Percentiles rank a stretch among this genome's conserved stretches.
These are phyloP conservation scores for Torulaspora franciscae DNA, from an alignment of 805 yeast genomes.

Conservation along the genomic window DNA sequence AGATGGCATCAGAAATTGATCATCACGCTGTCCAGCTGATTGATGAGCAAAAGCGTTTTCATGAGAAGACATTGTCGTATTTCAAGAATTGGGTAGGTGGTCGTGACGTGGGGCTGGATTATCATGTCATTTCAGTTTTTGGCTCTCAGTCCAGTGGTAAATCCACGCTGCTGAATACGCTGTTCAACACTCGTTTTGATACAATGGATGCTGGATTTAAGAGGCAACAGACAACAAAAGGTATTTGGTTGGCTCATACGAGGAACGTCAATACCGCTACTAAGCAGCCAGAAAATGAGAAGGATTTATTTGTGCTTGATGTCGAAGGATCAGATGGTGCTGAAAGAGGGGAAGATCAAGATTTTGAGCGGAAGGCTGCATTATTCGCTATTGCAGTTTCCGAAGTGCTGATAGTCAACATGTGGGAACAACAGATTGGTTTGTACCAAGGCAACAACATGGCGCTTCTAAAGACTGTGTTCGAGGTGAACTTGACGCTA, in stretches of 20 bases:
- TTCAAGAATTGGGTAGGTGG: slow-evolving; percentile 23
- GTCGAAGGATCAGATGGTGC: slow-evolving; percentile 99
- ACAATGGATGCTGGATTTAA: slow-evolving; percentile 78
- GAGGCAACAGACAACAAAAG: slow-evolving; percentile 88
- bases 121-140: slow-evolving; percentile 91
- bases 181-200: slow-evolving; percentile 83
- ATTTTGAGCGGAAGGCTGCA: slow-evolving; percentile 94
- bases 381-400: slow-evolving; percentile 89
- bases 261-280: slow-evolving; percentile 34
- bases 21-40: slow-evolving; percentile 46
- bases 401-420: slow-evolving; percentile 83
- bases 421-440: slow-evolving; percentile 98
- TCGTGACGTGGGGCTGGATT: slow-evolving; percentile 55
- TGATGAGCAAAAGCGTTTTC: slow-evolving; percentile 48
- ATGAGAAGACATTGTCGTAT: slow-evolving; percentile 23
- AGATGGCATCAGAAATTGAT: background rate
- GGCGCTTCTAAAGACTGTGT: slow-evolving; percentile 91
- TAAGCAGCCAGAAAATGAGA: slow-evolving; percentile 10
- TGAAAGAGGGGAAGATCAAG: slow-evolving; percentile 97
- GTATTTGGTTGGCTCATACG: slow-evolving; percentile 70
- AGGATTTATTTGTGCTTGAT: slow-evolving; percentile 73
- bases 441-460: slow-evolving; percentile 96
- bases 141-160: slow-evolving; percentile 98
- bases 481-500: slow-evolving; percentile 85
- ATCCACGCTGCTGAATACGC: slow-evolving; percentile 79